These are phyloP conservation scores for Cryphonectria japonica DNA, from an alignment of 2,329 filamentous ascomycete species.

Conservation along the genomic window DNA sequence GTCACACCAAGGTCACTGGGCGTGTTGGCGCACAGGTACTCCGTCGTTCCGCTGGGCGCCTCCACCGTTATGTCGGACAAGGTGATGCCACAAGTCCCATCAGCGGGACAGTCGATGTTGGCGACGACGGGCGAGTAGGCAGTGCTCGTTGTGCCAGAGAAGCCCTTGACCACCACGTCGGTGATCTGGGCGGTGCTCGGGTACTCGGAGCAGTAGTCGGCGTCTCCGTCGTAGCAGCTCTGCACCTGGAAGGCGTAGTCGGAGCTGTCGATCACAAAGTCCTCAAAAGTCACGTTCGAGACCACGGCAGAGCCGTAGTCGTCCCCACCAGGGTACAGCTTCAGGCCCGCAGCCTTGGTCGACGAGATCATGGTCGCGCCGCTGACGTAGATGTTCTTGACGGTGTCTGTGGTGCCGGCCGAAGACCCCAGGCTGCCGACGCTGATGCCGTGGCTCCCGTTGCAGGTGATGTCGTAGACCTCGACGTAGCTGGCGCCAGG, in stretches of 20 bases:
- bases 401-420: slow-evolving; percentile 41
- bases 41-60: slow-evolving; percentile 34
- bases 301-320: slow-evolving; percentile 43
- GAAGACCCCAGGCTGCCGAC: slow-evolving; percentile 50
- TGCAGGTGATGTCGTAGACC: slow-evolving; percentile 47
- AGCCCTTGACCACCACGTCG: slow-evolving; percentile 42
- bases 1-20: slow-evolving; percentile 19
- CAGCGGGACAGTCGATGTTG: slow-evolving; percentile 44
- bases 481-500: slow-evolving; percentile 44
- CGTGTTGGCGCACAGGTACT: slow-evolving; percentile 28
- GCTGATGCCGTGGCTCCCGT: slow-evolving; percentile 50
- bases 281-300: slow-evolving; percentile 46
- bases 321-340: slow-evolving; percentile 48
- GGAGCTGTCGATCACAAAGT: slow-evolving; percentile 42
- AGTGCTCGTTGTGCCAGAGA: slow-evolving; percentile 43
- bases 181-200: slow-evolving; percentile 41
- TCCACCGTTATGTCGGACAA: slow-evolving; percentile 41
- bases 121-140: slow-evolving; percentile 41
- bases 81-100: slow-evolving; percentile 43
- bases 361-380: slow-evolving; percentile 37
- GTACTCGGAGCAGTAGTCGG: slow-evolving; percentile 40
- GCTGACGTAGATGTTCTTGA: slow-evolving; percentile 47
- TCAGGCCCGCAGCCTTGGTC: slow-evolving; percentile 19
- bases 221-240: slow-evolving; percentile 46
- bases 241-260: slow-evolving; percentile 52